Evolutionary conservation across 805 yeast species (phyloP), one percentile per base, ranked within the genome.

Genomic region (Metschnikowia kunwiensis): DNA sequence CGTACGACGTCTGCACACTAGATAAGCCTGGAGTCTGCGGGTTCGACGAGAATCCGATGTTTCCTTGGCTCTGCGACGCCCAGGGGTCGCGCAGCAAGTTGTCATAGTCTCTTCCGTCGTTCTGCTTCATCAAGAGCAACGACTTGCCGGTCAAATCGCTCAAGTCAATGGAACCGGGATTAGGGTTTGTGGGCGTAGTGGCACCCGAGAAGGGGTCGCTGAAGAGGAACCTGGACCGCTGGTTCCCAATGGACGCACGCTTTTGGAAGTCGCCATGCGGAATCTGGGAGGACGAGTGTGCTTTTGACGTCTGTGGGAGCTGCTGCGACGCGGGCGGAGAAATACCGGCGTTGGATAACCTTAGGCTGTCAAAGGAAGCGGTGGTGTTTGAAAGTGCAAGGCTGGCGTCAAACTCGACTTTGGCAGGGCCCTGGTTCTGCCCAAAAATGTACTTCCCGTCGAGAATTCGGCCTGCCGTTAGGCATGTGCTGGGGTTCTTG

Each of bases 181-280:
- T 47, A 27, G 41, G 21, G 27, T 40, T 26, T 5, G 43, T 30
- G 1, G 49, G 43, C 8, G 51, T 44, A 18, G 53, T 16, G 27
- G 47, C 37, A 7, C 50, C 49, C 4, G 55, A 40, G 39, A 67
- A 67, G 7, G 86, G 86, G 53, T 81, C 87, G 46, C 80, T 74
- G 53, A 82, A 82, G 24, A 82, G 65, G 50, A 82, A 80, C 47
- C 86, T 68, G n/a, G 85, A 78, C 47, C 85, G 63, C 52, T 77
- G 82, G 38, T 69, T 65, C 24, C 77, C 77, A 31, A 75, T 56
- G 12, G 79, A 70, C 33, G 78, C 77, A 50, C 82, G 67, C 53
- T 75, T 75, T 40, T 58, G 67, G 41, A 56, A 58, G 24, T 52
- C 23, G 35, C 28, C 27, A 12, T 32, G 36, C 24, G 18, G 36